Percentiles rank a stretch among this genome's conserved stretches.
phyloP scores from a whole-genome alignment of 1,284 basidiomycete species.

The Sporisorium iseilematis-ciliati region DNA sequence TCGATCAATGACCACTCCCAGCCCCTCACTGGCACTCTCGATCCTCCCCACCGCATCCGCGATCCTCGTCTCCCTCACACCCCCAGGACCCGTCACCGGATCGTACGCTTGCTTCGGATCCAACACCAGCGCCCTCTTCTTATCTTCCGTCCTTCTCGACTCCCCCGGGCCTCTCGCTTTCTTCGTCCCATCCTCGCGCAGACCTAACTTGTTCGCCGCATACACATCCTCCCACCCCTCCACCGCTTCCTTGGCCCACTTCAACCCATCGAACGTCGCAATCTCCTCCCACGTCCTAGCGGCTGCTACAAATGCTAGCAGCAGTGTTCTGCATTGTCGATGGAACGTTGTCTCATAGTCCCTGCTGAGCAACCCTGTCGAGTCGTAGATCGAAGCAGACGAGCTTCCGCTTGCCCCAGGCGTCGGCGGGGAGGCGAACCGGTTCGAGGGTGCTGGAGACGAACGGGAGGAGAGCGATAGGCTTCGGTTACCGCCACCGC shows the following conservation, averaged over 20 bases:
- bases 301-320: constrained; percentile 49
- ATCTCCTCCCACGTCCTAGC: constrained; percentile 59
- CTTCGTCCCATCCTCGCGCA: constrained; percentile 18
- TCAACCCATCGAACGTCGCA: constrained; percentile 62
- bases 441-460: constrained; percentile 28
- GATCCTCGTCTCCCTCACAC: constrained; percentile 33
- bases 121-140: constrained; percentile 25
- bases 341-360: constrained; percentile 61
- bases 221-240: constrained; percentile 58
- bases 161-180: constrained; percentile 21
- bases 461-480: constrained; percentile 42
- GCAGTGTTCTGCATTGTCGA: constrained; percentile 49
- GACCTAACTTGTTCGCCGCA: constrained; percentile 30
- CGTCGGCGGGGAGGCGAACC: constrained; percentile 20
- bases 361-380: constrained; percentile 49
- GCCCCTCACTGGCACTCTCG: constrained; percentile 38
- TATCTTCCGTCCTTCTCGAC: constrained; percentile 20
- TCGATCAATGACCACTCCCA: constrained; percentile 33
- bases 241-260: constrained; percentile 54
- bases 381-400: constrained; percentile 33
- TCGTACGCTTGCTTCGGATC: constrained; percentile 34
- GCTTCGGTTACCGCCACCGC: constrained; percentile 22
- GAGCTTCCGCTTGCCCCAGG: constrained; percentile 17
- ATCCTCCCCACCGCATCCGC: constrained; percentile 32
- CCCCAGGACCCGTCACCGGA: constrained; percentile 34